Percentiles rank a stretch among this genome's conserved stretches.
These are phyloP conservation scores for Jatropha curcas DNA, from an alignment of 345 rosid species.

Conservation along the genomic window DNA sequence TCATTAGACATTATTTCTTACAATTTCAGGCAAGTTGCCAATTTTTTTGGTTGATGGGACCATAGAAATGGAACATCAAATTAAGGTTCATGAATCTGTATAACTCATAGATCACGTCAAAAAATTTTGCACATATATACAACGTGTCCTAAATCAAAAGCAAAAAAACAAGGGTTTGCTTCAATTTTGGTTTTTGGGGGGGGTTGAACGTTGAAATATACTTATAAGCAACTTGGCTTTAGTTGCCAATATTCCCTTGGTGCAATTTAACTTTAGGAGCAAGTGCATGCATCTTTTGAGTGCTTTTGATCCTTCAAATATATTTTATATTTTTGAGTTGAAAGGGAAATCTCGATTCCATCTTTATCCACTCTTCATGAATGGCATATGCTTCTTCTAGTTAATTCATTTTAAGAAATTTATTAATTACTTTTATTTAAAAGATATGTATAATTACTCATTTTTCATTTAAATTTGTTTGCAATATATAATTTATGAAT, in stretches of 20 bases:
- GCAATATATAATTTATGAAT: too few species aligned
- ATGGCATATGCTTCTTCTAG: too few species aligned
- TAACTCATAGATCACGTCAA: not conserved
- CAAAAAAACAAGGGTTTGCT: not conserved
- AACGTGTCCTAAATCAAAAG: conserved; percentile 13
- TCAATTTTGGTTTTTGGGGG: not conserved
- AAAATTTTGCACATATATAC: not conserved
- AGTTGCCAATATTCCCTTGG: not conserved
- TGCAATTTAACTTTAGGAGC: not conserved
- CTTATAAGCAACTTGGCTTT: not conserved
- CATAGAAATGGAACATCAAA: not conserved
- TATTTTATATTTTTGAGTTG: not conserved
- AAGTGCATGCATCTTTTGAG: conserved; percentile 20
- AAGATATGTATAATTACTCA: too few species aligned
- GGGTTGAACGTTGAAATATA: not conserved
- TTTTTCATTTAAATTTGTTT: too few species aligned
- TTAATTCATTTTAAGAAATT: too few species aligned
- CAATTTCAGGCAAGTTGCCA: not conserved
- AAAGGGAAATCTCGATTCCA: conserved; percentile 1
- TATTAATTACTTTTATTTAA: too few species aligned
- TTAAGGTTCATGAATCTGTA: conserved; percentile 36
- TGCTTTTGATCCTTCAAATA: not conserved
- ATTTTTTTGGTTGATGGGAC: conserved; percentile 14
- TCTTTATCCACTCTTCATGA: not conserved
- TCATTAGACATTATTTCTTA: too few species aligned